Evolutionary conservation across 2,329 filamentous ascomycete species (phyloP), one percentile per base, ranked within the genome.

Genomic region (Metarhizium brunneum): DNA sequence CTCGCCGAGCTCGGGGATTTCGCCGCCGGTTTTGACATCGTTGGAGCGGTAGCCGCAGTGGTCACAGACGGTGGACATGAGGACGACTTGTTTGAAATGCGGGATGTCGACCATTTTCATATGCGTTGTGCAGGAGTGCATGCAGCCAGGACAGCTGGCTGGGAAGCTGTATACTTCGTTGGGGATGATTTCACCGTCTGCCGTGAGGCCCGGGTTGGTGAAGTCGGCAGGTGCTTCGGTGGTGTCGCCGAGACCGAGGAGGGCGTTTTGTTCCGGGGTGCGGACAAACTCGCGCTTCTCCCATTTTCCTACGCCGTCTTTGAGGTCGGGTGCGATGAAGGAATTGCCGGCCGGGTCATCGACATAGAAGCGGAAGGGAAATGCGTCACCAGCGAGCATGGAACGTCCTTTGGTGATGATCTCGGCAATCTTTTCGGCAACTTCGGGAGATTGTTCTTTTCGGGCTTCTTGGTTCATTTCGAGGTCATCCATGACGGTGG

Each of bases 81-180:
- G 80, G 45, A 96, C 86, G 3, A 99, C 94, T 68, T 97, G 90
- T 74, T 96, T 95, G 77, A 99, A 99, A 74, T 96, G 88, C 1
- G 94, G 94, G 59, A 99, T 96, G 65, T 95, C 90, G 56, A 97
- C 90, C 86, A 96, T 95, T 77, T 96, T 96, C 90, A 96, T 96
- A 72, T 96, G 92, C 10, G 95, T 95, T 4, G 85, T 84, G 73
- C 92, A 96, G 4, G 84, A 76, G 71, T 88, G 88, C 66, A 86
- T 85, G 77, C 94, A 99, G 59, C 90, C 92, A 0, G 94, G 94
- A 71, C 94, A 99, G 56, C 85, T 88, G 6, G 92, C 87, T 2
- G 92, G 92, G 74, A 99, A 94, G 57, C 85, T 86, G 76, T 97
- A 97, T 32, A 96, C 88, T 70, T 96, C 87, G 69, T 95, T 88